Base-by-base conservation (phyloP, 805 yeast species). In the Starmerella gropengiesseri region DNA sequence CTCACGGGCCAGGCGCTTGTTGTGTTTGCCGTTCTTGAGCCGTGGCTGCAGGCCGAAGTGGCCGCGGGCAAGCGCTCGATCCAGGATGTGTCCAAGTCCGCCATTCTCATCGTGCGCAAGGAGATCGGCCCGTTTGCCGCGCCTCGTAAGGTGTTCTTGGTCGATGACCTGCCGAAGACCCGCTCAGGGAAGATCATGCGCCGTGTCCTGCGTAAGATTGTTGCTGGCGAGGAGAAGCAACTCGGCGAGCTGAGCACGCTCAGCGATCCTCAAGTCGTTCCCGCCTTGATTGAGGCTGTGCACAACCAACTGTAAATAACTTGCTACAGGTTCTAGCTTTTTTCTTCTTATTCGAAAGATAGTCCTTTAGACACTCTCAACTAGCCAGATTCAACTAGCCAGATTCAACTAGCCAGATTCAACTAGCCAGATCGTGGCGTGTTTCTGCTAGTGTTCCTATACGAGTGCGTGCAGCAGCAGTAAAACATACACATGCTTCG, bases 141-240 rank as follows among this genome's bases (percentile, higher is more conserved):
- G 44, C 98, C 98, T 59, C 87, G 87, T 65, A 69, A 78, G 45
- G 78, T 87, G 46, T 69, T 80, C 55, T 67, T 87, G 46, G 94
- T 89, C 43, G 79, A 77, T 47, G 97, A 91, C 60, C 75, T 91
- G 63, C 98, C 98, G 66, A 91, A 89, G 75, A 91, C 98, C 19
- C 78, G 98, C 69, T 85, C 95, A 9, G 98, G 98, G 55, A 91
- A 91, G 73, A 89, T 91, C 60, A 89, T 91, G 94, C 82, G 98
- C 73, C 83, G 98, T 70, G 81, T 91, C 50, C 73, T 91, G 65
- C 80, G 98, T 68, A 91, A 91, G 69, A 75, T 89, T 48, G 78
- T 86, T 43, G 78, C 91, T 40, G 87, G 89, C 53, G 96, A 89
- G 70, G 93, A 80, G 53, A 94, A 83, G 53, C 83, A 80, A 60